Percentiles rank a stretch among this genome's conserved stretches.
Conservation (phyloP, 2,329 filamentous ascomycete species). For the Epichloe coenophiala region DNA sequence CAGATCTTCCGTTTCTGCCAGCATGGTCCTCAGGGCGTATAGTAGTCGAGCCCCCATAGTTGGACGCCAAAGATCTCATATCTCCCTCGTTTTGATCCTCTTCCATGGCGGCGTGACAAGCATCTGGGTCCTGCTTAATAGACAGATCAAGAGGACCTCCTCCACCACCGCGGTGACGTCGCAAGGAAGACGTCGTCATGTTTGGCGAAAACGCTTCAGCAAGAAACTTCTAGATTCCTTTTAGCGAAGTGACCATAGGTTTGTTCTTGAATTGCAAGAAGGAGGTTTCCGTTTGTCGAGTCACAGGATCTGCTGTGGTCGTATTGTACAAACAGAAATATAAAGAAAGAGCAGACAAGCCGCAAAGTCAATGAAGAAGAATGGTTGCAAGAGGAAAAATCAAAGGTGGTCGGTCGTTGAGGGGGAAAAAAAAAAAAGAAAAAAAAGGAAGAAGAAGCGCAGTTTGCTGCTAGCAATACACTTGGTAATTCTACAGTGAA, state of each 20-base stretch:
- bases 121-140: conserved; percentile 16
- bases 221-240: not conserved
- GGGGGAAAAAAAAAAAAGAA: not conserved
- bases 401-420: not conserved
- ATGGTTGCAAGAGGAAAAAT: not conserved
- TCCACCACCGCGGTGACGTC: conserved; percentile 1
- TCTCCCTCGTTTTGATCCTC: not conserved
- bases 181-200: not conserved
- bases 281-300: not conserved
- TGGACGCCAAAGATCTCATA: conserved; percentile 4
- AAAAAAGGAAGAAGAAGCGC: not conserved
- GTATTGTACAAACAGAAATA: too few relatives aligned
- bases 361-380: too few relatives aligned
- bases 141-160: not conserved
- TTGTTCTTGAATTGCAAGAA: not conserved
- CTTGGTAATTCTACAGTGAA: not conserved
- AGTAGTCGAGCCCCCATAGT: conserved; percentile 9
- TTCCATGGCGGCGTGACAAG: not conserved
- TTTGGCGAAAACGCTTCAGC: not conserved
- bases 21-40: conserved; percentile 10
- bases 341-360: too few relatives aligned
- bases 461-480: not conserved
- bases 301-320: too few relatives aligned
- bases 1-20: conserved; percentile 19
- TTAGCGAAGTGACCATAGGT: not conserved